Conservation (phyloP, 148 eudicot species). For the Camellia lanceoleosa region DNA sequence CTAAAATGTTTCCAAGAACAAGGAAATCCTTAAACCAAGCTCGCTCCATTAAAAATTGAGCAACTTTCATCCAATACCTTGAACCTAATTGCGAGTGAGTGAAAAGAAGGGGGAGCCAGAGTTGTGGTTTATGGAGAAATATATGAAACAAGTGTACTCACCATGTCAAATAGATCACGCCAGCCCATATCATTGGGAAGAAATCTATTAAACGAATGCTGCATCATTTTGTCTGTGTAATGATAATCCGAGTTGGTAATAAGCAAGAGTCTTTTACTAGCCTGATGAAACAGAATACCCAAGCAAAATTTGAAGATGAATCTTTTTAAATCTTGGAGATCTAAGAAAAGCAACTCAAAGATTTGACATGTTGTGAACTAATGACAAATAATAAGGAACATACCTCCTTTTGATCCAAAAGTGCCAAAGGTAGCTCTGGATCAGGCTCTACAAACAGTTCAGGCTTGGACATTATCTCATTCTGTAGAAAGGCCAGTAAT, state of each 20-base stretch:
- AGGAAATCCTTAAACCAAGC: neutral
- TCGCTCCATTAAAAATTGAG: neutral
- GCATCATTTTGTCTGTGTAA: slow-evolving; percentile 96
- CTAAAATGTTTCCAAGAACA: neutral
- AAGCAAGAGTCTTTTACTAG: slow-evolving; percentile 85
- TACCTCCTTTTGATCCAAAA: slow-evolving; percentile 97
- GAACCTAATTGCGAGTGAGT: neutral
- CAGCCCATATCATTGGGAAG: slow-evolving; percentile 95
- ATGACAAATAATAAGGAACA: neutral
- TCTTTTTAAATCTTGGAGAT: neutral
- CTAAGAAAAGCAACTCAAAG: neutral
- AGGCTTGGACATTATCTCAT: slow-evolving; percentile 98
- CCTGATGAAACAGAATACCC: slow-evolving; percentile 46
- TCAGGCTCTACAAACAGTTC: slow-evolving; percentile 96
- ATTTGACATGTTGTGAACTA: neutral
- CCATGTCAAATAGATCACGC: slow-evolving; percentile 97
- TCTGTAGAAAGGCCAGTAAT: slow-evolving; percentile 43
- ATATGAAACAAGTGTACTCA: slow-evolving; percentile 23
- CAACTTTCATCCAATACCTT: neutral
- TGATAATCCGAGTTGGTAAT: slow-evolving; percentile 92
- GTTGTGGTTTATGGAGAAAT: neutral
- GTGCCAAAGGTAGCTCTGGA: slow-evolving; percentile 92
- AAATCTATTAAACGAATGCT: slow-evolving; percentile 84
- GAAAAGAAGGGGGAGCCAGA: neutral
- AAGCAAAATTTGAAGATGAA: slow-evolving; percentile 10